phyloP scores from a whole-genome alignment of 2,329 filamentous ascomycete species.

The Fusarium temperatum region DNA sequence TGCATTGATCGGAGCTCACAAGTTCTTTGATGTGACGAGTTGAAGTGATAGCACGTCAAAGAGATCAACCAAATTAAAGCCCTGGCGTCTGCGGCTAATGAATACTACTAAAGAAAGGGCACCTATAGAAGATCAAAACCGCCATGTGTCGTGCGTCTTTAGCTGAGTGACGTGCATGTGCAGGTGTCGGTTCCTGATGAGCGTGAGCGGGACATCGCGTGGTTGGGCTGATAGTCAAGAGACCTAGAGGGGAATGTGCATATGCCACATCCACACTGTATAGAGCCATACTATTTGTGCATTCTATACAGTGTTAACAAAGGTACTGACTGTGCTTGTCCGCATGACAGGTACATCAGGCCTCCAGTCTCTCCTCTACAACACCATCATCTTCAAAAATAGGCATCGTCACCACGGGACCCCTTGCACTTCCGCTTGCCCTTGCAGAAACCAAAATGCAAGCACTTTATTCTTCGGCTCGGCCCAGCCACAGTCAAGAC shows the following conservation, averaged over 20 bases:
- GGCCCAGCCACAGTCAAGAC: neutral
- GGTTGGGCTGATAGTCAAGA: constrained; percentile 30
- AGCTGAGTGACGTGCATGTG: constrained; percentile 35
- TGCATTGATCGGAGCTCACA: neutral
- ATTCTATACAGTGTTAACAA: fast-evolving
- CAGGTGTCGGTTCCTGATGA: constrained; percentile 33
- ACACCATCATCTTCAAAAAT: constrained; percentile 25
- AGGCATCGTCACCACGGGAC: constrained; percentile 33
- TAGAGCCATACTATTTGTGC: fast-evolving
- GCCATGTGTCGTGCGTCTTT: constrained; percentile 33
- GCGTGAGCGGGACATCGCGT: constrained; percentile 32
- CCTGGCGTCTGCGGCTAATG: constrained; percentile 10
- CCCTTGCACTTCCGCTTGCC: constrained; percentile 27
- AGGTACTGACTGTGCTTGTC: neutral
- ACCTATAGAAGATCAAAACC: constrained; percentile 13
- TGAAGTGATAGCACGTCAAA: constrained; percentile 6
- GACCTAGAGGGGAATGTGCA: constrained; percentile 31
- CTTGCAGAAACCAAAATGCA: constrained; percentile 15
- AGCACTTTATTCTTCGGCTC: constrained; percentile 24
- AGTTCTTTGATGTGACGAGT: constrained; percentile 1
- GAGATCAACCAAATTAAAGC: neutral
- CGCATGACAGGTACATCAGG: constrained; percentile 23
- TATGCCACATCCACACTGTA: fast-evolving
- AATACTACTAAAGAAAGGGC: constrained; percentile 7
- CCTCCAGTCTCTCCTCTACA: constrained; percentile 17